Percentiles rank a stretch among this genome's conserved stretches.
Evolutionary conservation across 352 stramenopile genomes (phyloP).

Genomic region (Phytophthora citricola): DNA sequence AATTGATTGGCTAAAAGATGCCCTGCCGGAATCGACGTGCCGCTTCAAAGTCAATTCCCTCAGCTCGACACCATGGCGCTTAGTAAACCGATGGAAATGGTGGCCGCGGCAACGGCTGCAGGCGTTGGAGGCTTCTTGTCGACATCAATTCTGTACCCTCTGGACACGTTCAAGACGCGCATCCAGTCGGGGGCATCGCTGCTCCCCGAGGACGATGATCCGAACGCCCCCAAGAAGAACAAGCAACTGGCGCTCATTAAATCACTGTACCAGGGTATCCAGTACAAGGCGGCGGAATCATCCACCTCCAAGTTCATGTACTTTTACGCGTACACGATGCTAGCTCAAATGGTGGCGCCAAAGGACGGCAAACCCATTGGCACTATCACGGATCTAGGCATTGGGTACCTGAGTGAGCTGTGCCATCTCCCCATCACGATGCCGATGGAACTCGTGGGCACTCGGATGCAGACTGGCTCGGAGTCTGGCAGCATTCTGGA

Average conservation of each 20-base stretch:
- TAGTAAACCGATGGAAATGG: slow-evolving; percentile 87
- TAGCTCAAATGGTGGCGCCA: slow-evolving; percentile 66
- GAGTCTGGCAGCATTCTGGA: slow-evolving; percentile 58
- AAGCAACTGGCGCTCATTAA: slow-evolving; percentile 52
- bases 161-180: slow-evolving; percentile 90
- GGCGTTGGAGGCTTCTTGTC: slow-evolving; percentile 80
- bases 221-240: slow-evolving; percentile 31
- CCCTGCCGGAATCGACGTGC: slow-evolving; percentile 10
- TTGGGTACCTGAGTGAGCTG: slow-evolving; percentile 88
- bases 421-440: slow-evolving; percentile 82
- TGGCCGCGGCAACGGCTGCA: slow-evolving; percentile 78
- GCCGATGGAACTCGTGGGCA: slow-evolving; percentile 91
- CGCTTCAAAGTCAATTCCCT: slow-evolving; percentile 10
- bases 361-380: slow-evolving; percentile 68
- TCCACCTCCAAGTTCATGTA: slow-evolving; percentile 91
- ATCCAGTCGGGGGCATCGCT: slow-evolving; percentile 81
- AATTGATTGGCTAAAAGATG: slow-evolving; percentile 17
- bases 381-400: slow-evolving; percentile 71
- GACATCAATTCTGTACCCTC: slow-evolving; percentile 81
- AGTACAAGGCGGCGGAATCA: slow-evolving; percentile 87
- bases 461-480: slow-evolving; percentile 76
- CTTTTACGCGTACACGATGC: slow-evolving; percentile 91
- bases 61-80: slow-evolving; percentile 42
- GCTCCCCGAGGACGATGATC: slow-evolving; percentile 42
- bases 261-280: slow-evolving; percentile 83